Conservation (phyloP, 1,284 basidiomycete species). For the Neolentinus lepideus region DNA sequence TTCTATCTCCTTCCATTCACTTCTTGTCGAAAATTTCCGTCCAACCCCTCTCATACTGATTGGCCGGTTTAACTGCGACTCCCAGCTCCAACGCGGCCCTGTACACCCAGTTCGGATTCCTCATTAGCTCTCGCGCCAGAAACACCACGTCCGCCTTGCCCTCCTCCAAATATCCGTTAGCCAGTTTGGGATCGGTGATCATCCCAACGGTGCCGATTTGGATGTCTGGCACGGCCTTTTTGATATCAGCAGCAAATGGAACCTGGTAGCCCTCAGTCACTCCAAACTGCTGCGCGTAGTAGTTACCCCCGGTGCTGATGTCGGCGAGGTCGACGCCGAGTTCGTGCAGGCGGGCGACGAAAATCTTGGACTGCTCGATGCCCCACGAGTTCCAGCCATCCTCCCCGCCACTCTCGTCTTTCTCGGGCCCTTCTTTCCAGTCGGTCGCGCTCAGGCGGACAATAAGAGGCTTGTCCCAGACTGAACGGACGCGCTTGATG, state of each 20-base stretch:
- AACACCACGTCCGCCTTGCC: conserved; percentile 67
- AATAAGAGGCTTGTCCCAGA: conserved; percentile 70
- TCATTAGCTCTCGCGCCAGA: conserved; percentile 58
- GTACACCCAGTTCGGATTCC: conserved; percentile 51
- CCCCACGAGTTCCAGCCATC: conserved; percentile 68
- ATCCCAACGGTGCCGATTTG: conserved; percentile 66
- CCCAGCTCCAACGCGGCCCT: conserved; percentile 49
- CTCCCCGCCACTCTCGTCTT: conserved; percentile 27
- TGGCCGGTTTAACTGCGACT: conserved; percentile 51
- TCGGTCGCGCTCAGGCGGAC: conserved; percentile 67
- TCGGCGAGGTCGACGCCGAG: conserved; percentile 71
- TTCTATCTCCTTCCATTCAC: background rate
- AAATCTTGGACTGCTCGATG: conserved; percentile 64
- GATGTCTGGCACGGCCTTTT: conserved; percentile 51
- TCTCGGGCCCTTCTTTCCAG: conserved; percentile 70
- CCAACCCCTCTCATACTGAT: conserved; percentile 63
- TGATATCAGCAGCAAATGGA: conserved; percentile 64
- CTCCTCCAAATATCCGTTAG: conserved; percentile 57
- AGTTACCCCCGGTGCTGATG: conserved; percentile 65
- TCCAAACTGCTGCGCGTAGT: conserved; percentile 50
- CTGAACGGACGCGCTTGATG: conserved; percentile 41
- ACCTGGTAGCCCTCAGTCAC: conserved; percentile 65
- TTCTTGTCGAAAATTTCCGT: conserved; percentile 27
- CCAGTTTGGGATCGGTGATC: conserved; percentile 58
- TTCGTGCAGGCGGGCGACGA: conserved; percentile 49